phyloP scores from a whole-genome alignment of 148 eudicot species.

The Amaranthus cruentus region DNA sequence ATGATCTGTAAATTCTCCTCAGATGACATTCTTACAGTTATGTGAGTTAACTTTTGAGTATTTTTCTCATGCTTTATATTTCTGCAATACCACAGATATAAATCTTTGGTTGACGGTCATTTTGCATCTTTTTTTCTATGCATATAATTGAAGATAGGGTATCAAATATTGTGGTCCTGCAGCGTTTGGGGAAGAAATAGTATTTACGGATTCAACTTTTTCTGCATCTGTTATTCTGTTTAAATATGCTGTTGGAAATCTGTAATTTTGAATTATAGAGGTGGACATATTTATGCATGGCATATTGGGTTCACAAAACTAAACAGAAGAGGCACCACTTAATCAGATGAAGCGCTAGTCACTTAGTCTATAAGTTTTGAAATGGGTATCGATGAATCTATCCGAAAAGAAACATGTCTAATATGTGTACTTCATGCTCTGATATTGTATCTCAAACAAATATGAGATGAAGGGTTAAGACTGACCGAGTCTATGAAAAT shows the following conservation, averaged over 20 bases:
- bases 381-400: no score
- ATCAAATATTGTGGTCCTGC: not conserved
- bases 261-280: not conserved
- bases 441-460: no score
- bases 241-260: not conserved
- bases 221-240: not conserved
- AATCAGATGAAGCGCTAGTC: no score
- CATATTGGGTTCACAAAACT: no score
- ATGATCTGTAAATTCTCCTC: slow-evolving; percentile 60
- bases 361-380: no score
- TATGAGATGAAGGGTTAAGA: no score
- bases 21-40: slow-evolving; percentile 71
- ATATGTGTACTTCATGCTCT: no score
- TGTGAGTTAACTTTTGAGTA: slow-evolving; percentile 55
- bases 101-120: not conserved
- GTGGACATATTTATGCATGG: not conserved
- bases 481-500: no score
- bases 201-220: not conserved
- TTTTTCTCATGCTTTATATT: slow-evolving; percentile 1
- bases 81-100: not conserved
- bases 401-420: no score
- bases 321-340: no score
- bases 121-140: not conserved
- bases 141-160: not conserved
- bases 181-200: not conserved